These are phyloP conservation scores for Amauroascus niger DNA, from an alignment of 2,329 filamentous ascomycete genomes.

Conservation along the genomic window DNA sequence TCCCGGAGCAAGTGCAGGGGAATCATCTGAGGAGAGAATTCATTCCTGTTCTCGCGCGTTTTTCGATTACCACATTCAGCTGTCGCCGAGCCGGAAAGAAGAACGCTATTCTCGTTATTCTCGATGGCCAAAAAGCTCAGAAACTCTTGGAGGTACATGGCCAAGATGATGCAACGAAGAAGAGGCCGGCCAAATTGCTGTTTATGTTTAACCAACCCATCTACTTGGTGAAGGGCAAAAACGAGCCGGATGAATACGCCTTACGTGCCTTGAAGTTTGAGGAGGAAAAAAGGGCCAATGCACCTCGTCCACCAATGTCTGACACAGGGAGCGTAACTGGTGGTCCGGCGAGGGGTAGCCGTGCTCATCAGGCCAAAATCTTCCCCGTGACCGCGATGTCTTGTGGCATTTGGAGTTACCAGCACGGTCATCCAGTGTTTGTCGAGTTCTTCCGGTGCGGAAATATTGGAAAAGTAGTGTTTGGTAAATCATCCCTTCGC, in stretches of 20 bases:
- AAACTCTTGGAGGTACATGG: slow-evolving; percentile 18
- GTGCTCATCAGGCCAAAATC: slow-evolving; percentile 9
- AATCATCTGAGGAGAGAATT: slow-evolving; percentile 20
- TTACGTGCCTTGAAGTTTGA: slow-evolving; percentile 18
- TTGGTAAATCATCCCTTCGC: slow-evolving; percentile 38
- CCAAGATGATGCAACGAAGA: slow-evolving; percentile 12
- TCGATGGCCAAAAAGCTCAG: slow-evolving; percentile 18
- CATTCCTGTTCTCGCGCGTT: slow-evolving; percentile 16
- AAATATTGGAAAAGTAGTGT: slow-evolving; percentile 28
- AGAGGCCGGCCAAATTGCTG: slow-evolving; percentile 11
- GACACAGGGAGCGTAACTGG: slow-evolving; percentile 1
- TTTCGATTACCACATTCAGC: slow-evolving; percentile 19
- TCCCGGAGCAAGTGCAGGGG: slow-evolving; percentile 19
- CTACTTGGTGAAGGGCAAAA: slow-evolving; percentile 17
- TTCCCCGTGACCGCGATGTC: slow-evolving; percentile 25
- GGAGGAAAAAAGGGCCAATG: slow-evolving; percentile 14
- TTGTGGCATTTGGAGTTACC: slow-evolving; percentile 44
- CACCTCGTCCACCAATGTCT: slow-evolving; percentile 4
- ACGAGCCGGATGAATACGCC: slow-evolving; percentile 17
- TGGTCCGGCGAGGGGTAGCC: slow-evolving; percentile 2
- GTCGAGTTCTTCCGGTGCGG: slow-evolving; percentile 22
- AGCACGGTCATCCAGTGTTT: slow-evolving; percentile 33
- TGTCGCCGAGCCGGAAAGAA: slow-evolving; percentile 19
- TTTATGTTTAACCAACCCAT: slow-evolving; percentile 17
- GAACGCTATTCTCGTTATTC: slow-evolving; percentile 21